Conservation (phyloP, 148 eudicot genomes). For the Suaeda aralocaspica region DNA sequence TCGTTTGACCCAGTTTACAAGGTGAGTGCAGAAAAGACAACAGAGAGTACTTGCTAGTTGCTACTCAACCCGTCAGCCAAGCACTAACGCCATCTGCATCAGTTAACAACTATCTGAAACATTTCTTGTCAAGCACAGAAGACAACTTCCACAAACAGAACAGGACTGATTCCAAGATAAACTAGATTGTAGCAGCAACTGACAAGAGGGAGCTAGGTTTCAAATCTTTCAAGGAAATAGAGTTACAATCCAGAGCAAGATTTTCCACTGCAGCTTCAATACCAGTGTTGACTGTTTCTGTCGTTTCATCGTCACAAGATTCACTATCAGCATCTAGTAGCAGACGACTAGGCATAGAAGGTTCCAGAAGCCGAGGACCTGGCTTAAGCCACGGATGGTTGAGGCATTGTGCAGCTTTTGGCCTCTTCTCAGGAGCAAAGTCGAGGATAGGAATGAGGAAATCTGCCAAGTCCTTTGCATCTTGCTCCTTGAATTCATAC, state of each 20-base stretch:
- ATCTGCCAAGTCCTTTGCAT: constrained; percentile 70
- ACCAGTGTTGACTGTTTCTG: constrained; percentile 56
- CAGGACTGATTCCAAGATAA: background rate
- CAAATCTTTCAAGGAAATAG: constrained; percentile 24
- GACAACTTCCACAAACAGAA: background rate
- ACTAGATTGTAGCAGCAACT: constrained; percentile 15
- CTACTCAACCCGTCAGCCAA: background rate
- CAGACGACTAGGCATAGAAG: constrained; percentile 25
- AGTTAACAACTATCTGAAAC: background rate
- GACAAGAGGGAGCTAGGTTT: constrained; percentile 15
- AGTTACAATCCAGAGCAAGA: constrained; percentile 45
- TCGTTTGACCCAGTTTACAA: background rate
- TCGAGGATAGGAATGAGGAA: constrained; percentile 77
- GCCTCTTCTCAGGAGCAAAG: constrained; percentile 86
- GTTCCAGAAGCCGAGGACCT: constrained; percentile 44
- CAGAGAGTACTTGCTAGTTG: background rate
- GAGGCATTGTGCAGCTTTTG: constrained; percentile 77
- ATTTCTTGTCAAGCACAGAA: background rate
- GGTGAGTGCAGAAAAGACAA: background rate
- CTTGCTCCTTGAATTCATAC: constrained; percentile 68
- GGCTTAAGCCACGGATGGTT: constrained; percentile 71
- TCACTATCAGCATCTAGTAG: constrained; percentile 7
- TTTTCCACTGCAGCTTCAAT: constrained; percentile 64
- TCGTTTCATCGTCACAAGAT: constrained; percentile 1
- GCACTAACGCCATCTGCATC: background rate